Evolutionary conservation across 164 flowering plant species (phyloP), one percentile per base, ranked within the genome.

Genomic region (Stephania japonica): DNA sequence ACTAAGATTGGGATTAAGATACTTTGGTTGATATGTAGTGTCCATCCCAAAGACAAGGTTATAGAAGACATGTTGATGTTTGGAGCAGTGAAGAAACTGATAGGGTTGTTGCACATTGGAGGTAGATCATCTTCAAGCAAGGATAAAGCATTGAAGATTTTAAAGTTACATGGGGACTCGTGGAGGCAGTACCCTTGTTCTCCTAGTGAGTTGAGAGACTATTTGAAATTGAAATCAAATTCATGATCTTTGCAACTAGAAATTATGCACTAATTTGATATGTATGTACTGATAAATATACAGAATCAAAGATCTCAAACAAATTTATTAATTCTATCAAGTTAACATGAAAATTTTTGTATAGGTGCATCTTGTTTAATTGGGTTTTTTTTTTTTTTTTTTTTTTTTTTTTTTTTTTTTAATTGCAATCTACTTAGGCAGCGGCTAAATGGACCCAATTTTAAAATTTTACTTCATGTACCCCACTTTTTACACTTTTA

Each of bases 151-250:
- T 23, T 84, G 72, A 84, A 82, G 78, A 84, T 90, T 18, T 70
- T 88, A 73, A 88, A 84, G 80, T 38, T 84, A 84, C 90, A 90
- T 80, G 87, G 83, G 42, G 76, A 75, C 61, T 70, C 78, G 24
- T 90, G 95, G 95, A 81, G 42, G 73, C 67, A 79, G 2, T 80
- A 72, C 62, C 88, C 87, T 70, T 90, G 92, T 80, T 84, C 86
- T 56, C 91, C 92, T 78, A 32, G 50, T 74, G 90, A 84, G 27
- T 78, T 87, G 78, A 85, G 76, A 81, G 83, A 77, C 70, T 84
- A 80, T 79, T 78, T 84, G 78, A 81, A 82, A 67, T 70, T 79
- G 62, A 67, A 70, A 43, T 74, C 75, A 67, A 81, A 79, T 68
- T 71, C 80, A 42, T 32, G 38, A 32, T 32, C 38, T 32, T 32